Percentiles rank a stretch among this genome's conserved stretches.
phyloP scores from a whole-genome alignment of 106 monocot genomes.

The Apostasia ramifera region DNA sequence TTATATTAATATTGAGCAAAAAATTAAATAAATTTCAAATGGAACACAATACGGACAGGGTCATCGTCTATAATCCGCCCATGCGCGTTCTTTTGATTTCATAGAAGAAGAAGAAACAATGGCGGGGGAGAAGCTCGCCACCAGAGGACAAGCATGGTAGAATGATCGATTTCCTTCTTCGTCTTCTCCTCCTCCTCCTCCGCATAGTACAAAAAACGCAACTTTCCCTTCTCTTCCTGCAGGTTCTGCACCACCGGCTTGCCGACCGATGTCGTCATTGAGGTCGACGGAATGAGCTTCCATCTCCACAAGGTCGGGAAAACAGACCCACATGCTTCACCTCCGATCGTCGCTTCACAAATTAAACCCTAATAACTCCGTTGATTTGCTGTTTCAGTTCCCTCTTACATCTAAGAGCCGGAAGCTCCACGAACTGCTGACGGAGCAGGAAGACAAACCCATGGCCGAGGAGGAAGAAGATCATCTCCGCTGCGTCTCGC shows the following conservation, averaged over 20 bases:
- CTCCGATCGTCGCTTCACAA: background rate
- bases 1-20: too few species aligned
- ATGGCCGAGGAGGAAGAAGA: constrained; percentile 10
- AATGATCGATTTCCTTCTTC: background rate
- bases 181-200: background rate
- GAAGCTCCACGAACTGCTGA: constrained; percentile 63
- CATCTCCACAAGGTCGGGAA: constrained; percentile 82
- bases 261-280: constrained; percentile 76
- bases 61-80: too few species aligned
- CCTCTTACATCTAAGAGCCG: constrained; percentile 79
- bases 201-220: background rate
- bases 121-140: constrained; percentile 32
- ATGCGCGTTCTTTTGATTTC: too few species aligned
- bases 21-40: too few species aligned
- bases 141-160: constrained; percentile 70
- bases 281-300: constrained; percentile 72
- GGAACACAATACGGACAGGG: too few species aligned
- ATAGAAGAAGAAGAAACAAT: constrained; percentile 9
- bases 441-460: constrained; percentile 19
- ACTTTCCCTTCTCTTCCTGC: background rate
- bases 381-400: constrained; percentile 29
- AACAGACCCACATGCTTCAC: background rate
- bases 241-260: constrained; percentile 93
- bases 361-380: background rate
- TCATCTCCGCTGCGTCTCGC: constrained; percentile 27